Conservation (phyloP, 2,329 filamentous ascomycete species). For the Zopfia rhizophila region DNA sequence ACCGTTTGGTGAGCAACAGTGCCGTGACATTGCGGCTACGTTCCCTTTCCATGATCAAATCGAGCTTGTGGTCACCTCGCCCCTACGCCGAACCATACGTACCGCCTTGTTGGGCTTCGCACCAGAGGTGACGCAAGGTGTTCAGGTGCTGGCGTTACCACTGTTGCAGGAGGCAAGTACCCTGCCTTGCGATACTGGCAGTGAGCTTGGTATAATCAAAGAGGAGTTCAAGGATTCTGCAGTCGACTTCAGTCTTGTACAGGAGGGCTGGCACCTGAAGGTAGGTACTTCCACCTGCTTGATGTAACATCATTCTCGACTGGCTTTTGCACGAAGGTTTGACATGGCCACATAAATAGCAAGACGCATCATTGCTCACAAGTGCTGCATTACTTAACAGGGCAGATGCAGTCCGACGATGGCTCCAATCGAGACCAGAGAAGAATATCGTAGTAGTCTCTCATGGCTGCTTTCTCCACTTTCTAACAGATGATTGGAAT, state of each 20-base stretch:
- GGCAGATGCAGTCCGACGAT: conserved; percentile 1
- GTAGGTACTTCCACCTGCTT: conserved; percentile 5
- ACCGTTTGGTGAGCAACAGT: conserved; percentile 75
- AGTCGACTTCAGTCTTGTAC: conserved; percentile 70
- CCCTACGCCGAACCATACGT: conserved; percentile 79
- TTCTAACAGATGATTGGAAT: conserved; percentile 2
- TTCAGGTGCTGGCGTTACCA: conserved; percentile 1
- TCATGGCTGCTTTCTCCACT: conserved; percentile 6
- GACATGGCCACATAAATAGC: conserved; percentile 2
- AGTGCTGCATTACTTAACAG: background rate
- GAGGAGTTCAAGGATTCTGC: conserved; percentile 4
- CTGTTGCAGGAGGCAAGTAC: conserved; percentile 1
- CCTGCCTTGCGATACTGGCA: conserved; percentile 2
- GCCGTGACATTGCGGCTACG: conserved; percentile 64
- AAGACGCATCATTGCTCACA: background rate
- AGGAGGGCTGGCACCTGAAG: conserved; percentile 76
- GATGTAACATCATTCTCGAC: conserved; percentile 1
- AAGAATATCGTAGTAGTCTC: conserved; percentile 3
- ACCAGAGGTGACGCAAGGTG: conserved; percentile 34
- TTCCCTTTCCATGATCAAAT: conserved; percentile 70
- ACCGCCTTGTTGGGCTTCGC: conserved; percentile 76
- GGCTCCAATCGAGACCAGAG: conserved; percentile 5
- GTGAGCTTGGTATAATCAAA: conserved; percentile 3
- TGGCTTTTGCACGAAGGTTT: conserved; percentile 1
- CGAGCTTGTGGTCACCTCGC: conserved; percentile 77